Percentiles rank a stretch among this genome's conserved stretches.
phyloP scores from a whole-genome alignment of 2,329 filamentous ascomycete genomes.

The Teratosphaeria nubilosa region DNA sequence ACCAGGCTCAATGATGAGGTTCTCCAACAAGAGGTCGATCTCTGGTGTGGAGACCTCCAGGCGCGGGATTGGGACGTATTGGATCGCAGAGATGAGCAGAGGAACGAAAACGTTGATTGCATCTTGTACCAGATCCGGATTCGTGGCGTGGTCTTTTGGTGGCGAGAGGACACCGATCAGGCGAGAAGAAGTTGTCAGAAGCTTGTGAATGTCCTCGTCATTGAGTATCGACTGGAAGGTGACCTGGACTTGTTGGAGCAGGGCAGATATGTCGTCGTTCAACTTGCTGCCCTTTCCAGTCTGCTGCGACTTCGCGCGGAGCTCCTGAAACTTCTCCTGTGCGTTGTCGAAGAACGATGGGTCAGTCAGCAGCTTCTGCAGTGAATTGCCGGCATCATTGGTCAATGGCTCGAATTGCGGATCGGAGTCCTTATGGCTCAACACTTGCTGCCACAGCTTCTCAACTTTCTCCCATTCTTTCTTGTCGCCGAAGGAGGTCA shows the following conservation, averaged over 20 bases:
- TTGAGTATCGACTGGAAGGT: conserved; percentile 59
- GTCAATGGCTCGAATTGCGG: conserved; percentile 74
- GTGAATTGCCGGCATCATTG: conserved; percentile 58
- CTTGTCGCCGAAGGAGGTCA: conserved; percentile 68
- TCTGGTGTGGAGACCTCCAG: conserved; percentile 78
- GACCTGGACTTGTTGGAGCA: conserved; percentile 58
- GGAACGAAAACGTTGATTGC: conserved; percentile 72
- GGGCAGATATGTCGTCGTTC: conserved; percentile 59
- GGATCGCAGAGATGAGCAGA: conserved; percentile 62
- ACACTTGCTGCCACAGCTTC: conserved; percentile 55
- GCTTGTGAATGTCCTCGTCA: conserved; percentile 61
- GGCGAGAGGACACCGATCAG: conserved; percentile 63
- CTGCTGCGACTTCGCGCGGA: conserved; percentile 46
- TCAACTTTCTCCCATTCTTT: conserved; percentile 69
- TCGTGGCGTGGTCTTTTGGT: conserved; percentile 47
- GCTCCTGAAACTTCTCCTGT: conserved; percentile 53
- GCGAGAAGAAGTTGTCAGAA: conserved; percentile 55
- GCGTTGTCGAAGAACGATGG: conserved; percentile 75
- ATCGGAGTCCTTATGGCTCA: conserved; percentile 65
- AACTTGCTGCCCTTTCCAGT: conserved; percentile 58
- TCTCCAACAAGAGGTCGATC: conserved; percentile 79
- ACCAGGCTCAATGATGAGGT: conserved; percentile 81
- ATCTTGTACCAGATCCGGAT: conserved; percentile 64
- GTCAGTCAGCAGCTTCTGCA: conserved; percentile 75
- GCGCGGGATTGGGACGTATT: conserved; percentile 82